Conservation (phyloP, 2,329 filamentous ascomycete species). For the Sarocladium strictum region DNA sequence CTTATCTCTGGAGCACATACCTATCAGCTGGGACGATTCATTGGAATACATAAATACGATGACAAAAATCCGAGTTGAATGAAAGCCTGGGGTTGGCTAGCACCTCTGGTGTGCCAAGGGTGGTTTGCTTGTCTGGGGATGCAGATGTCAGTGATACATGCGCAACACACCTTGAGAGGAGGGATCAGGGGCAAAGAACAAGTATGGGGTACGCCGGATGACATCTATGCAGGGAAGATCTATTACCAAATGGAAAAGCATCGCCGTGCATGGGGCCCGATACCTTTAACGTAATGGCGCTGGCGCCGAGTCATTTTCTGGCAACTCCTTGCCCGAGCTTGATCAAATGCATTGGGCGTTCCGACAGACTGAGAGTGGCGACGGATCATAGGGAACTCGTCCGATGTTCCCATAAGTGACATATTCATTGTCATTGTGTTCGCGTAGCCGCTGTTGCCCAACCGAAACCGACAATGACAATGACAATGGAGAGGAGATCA, state of each 20-base stretch:
- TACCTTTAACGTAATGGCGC: conserved; percentile 41
- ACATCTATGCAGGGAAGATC: conserved; percentile 10
- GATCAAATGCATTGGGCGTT: not conserved
- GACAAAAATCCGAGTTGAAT: conserved; percentile 7
- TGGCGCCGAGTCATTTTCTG: conserved; percentile 26
- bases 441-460: not conserved
- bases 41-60: conserved; percentile 6
- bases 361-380: not conserved
- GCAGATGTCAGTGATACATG: conserved; percentile 5
- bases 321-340: conserved; percentile 1
- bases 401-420: not conserved
- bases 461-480: not conserved
- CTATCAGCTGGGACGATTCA: not conserved
- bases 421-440: not conserved
- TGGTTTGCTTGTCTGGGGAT: not conserved
- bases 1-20: conserved; percentile 7
- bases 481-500: too few species aligned
- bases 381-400: not conserved
- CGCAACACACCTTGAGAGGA: not conserved
- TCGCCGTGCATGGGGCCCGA: conserved; percentile 23
- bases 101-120: not conserved
- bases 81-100: conserved; percentile 5
- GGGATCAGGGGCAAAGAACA: not conserved
- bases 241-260: conserved; percentile 45
- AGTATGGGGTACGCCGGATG: conserved; percentile 2